These are phyloP conservation scores for Alliaria petiolata DNA, from an alignment of 345 rosid species.

Conservation along the genomic window DNA sequence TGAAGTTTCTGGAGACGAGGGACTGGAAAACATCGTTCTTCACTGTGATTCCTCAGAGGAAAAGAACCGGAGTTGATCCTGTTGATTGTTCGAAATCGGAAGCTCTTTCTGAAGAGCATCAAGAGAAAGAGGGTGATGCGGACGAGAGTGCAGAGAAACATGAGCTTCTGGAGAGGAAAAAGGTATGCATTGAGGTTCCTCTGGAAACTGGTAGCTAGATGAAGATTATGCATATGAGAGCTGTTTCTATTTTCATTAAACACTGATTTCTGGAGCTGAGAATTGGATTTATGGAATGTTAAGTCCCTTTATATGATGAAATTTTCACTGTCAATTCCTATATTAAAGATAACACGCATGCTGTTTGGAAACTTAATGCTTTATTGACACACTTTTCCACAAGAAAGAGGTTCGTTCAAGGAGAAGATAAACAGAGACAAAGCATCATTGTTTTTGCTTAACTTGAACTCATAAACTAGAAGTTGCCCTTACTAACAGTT, in stretches of 20 bases:
- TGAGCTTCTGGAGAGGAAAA: slow-evolving; percentile 46
- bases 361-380: slow-evolving; percentile 6
- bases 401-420: slow-evolving; percentile 11
- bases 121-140: slow-evolving; percentile 25
- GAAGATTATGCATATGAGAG: slow-evolving; percentile 13
- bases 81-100: slow-evolving; percentile 29
- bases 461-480: slow-evolving; percentile 16
- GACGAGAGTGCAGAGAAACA: slow-evolving; percentile 31
- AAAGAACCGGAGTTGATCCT: slow-evolving; percentile 47
- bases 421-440: slow-evolving; percentile 7
- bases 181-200: slow-evolving; percentile 46
- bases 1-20: slow-evolving; percentile 70
- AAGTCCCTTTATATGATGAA: slow-evolving; percentile 6
- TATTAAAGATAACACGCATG: background rate
- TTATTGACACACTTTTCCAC: slow-evolving; percentile 12
- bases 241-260: slow-evolving; percentile 10
- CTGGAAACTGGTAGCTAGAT: slow-evolving; percentile 31
- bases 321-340: background rate
- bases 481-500: slow-evolving; percentile 14
- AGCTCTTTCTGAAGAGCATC: slow-evolving; percentile 36
- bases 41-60: slow-evolving; percentile 89
- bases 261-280: slow-evolving; percentile 11
- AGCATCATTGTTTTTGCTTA: slow-evolving; percentile 7
- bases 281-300: slow-evolving; percentile 7
- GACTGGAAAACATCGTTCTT: slow-evolving; percentile 90